Evolutionary conservation across 2,329 filamentous ascomycete species (phyloP).

Genomic region (Bimuria novae-zelandiae): DNA sequence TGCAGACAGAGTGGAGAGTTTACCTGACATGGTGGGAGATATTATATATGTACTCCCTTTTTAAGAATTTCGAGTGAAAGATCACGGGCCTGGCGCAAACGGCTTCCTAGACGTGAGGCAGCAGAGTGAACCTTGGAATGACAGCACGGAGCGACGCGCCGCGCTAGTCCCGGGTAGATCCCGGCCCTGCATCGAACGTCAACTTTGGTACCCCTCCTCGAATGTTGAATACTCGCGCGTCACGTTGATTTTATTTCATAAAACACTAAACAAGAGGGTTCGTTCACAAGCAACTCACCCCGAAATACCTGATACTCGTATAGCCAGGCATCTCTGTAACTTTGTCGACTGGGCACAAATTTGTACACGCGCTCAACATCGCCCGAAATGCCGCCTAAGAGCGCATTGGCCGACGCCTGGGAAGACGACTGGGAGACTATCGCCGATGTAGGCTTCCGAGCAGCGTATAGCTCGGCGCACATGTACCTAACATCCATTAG

Average conservation of each 20-base stretch:
- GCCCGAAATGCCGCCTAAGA: too few species aligned
- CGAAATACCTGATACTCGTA: too few species aligned
- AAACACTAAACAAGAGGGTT: too few species aligned
- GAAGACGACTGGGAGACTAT: conserved; percentile 87
- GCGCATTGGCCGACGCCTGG: conserved; percentile 68
- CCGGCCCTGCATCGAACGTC: background rate
- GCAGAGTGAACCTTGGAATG: background rate
- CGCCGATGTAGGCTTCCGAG: conserved; percentile 64
- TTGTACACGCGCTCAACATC: background rate
- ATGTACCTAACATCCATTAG: conserved; percentile 31
- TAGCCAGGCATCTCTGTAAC: too few species aligned
- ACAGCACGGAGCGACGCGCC: background rate
- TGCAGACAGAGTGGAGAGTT: too few species aligned
- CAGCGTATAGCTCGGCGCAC: background rate
- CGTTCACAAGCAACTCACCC: too few species aligned
- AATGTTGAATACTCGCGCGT: background rate
- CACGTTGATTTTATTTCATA: too few species aligned
- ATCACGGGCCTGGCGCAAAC: too few species aligned
- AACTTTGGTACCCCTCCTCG: conserved; percentile 1
- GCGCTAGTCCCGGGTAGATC: conserved; percentile 6
- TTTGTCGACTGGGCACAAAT: background rate
- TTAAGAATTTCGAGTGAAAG: too few species aligned
- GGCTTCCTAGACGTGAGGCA: background rate
- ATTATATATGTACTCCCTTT: too few species aligned
- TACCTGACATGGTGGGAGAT: conserved; percentile 11